Conservation (phyloP, 257 asterid genomes). For the Salvia miltiorrhiza region DNA sequence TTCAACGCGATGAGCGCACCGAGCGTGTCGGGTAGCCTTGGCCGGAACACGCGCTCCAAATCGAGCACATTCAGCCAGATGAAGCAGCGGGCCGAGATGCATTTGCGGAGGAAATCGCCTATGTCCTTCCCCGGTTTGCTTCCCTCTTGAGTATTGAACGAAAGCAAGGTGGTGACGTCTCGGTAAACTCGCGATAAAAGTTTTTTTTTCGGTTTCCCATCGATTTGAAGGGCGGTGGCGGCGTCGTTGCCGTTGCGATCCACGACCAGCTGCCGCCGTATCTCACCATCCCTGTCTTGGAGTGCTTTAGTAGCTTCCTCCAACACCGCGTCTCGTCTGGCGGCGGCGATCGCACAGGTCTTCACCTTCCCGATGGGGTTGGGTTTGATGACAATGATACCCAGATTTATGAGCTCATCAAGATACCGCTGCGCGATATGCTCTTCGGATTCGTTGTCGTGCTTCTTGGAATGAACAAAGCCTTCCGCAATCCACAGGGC, state of each 20-base stretch:
- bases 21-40: conserved; percentile 17
- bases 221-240: too few relatives aligned
- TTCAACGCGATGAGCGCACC: neutral
- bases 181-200: too few relatives aligned
- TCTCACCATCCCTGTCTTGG: neutral
- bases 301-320: neutral
- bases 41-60: conserved; percentile 29
- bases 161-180: conserved; percentile 12
- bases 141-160: conserved; percentile 27
- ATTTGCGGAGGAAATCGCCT: conserved; percentile 24
- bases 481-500: conserved; percentile 32
- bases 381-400: too few relatives aligned
- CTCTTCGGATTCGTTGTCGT: too few relatives aligned
- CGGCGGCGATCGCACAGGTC: neutral
- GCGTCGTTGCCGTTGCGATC: too few relatives aligned
- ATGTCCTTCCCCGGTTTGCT: conserved; percentile 23
- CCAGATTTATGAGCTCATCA: neutral
- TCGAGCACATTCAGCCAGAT: conserved; percentile 21
- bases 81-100: conserved; percentile 22
- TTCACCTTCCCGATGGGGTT: conserved; percentile 19
- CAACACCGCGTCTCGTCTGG: neutral
- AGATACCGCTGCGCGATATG: neutral
- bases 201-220: too few relatives aligned
- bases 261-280: conserved; percentile 13
- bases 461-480: too few relatives aligned